Base-by-base conservation (phyloP, 768 basidiomycete genomes). In the Suillus plorans region DNA sequence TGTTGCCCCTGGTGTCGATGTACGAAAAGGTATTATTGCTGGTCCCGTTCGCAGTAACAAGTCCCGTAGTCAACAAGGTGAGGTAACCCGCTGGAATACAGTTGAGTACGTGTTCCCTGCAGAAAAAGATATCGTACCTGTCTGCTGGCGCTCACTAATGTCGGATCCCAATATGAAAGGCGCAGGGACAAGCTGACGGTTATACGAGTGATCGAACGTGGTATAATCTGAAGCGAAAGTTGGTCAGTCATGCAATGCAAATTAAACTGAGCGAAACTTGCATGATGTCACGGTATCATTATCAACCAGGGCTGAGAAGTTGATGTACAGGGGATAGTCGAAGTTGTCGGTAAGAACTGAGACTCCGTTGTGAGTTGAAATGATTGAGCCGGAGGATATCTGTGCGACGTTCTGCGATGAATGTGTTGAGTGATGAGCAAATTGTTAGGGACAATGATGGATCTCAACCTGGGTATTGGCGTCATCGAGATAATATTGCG, bases 1-100 rank as follows among this genome's bases (percentile, higher is more conserved):
- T 89, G 74, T 92, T 88, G 59, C 86, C 87, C 7, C 76, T 74
- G 53, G 69, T 68, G 71, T 92, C 89, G 13, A 73, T 67, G 71
- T 91, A 94, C 41, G 72, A 74, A 75, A 92, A 87, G 1, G 81
- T 82, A 72, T 92, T 92, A 75, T 83, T 85, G 75, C 80, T 90
- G 7, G 88, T 89, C 36, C 90, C 90, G 62, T 90, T 90, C 1
- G 87, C 90, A 8, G 74, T 74, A 71, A 86, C 87, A 10, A 37
- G 7, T 14, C 86, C 85, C 1, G 76, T 74, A 39, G 80, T 71
- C 1, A 77, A 72, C 1, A 78, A 69, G 14, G 76, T 74, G 74
- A 86, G 85, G 74, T 82, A 85, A 22, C 85, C 88, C 58, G 75
- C 87, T 85, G 63, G 6, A 50, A 28, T 42, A 39, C 28, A 37